Evolutionary conservation across 1,139 yeast species (phyloP).

Genomic region (Geotrichum phurueaensis): DNA sequence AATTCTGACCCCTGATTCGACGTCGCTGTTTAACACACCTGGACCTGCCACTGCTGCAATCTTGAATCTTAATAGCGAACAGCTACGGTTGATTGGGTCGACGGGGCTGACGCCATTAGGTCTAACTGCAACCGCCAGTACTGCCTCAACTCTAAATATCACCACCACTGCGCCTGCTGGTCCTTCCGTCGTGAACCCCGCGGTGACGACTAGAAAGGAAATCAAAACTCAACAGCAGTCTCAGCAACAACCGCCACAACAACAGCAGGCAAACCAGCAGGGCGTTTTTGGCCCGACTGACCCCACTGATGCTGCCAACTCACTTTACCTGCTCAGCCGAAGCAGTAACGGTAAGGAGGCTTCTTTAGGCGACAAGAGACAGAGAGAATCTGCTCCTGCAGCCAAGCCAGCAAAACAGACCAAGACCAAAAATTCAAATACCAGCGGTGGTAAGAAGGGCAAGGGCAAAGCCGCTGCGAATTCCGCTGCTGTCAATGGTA

Average conservation of each 20-base stretch:
- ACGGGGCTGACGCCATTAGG: constrained; percentile 18
- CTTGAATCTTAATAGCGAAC: constrained; percentile 27
- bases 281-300: constrained; percentile 1
- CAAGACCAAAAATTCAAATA: not conserved
- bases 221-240: not conserved
- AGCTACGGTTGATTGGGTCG: constrained; percentile 7
- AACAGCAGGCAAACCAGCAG: constrained; percentile 7
- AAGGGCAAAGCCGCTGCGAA: not conserved
- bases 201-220: not conserved
- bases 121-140: constrained; percentile 4
- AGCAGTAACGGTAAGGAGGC: constrained; percentile 7
- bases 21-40: constrained; percentile 37
- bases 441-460: not conserved
- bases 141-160: constrained; percentile 5
- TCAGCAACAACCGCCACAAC: constrained; percentile 10
- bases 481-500: not conserved
- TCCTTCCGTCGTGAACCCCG: not conserved
- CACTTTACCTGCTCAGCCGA: constrained; percentile 17
- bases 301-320: constrained; percentile 17
- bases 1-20: constrained; percentile 29
- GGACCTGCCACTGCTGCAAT: constrained; percentile 38
- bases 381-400: not conserved
- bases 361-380: not conserved
- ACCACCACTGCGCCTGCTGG: not conserved
- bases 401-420: not conserved